Evolutionary conservation across 2,329 filamentous ascomycete genomes (phyloP).

Genomic region (Ustilaginoidea virens): DNA sequence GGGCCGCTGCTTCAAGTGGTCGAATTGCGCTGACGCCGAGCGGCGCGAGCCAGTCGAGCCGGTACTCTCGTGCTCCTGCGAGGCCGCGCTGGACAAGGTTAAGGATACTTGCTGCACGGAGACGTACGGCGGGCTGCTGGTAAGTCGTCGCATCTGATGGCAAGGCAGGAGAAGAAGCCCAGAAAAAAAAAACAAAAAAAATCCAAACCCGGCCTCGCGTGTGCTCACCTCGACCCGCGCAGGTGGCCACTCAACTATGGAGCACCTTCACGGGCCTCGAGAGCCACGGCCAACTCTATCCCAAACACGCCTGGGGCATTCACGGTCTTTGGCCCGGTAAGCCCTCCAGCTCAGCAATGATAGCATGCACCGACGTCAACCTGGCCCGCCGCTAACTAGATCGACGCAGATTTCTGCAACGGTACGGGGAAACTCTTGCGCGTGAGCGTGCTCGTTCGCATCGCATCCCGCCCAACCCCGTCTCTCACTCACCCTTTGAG

Average conservation of each 20-base stretch:
- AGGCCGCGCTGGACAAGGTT: conserved; percentile 26
- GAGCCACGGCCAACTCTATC: conserved; percentile 39
- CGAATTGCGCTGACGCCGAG: neutral
- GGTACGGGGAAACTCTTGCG: too few species aligned
- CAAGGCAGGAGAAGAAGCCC: neutral
- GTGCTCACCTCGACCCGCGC: neutral
- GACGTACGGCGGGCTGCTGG: conserved; percentile 46
- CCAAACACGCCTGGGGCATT: conserved; percentile 39
- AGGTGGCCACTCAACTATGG: conserved; percentile 49
- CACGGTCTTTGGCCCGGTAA: conserved; percentile 41
- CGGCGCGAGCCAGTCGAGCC: conserved; percentile 6
- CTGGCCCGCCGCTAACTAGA: neutral
- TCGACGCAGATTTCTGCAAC: conserved; percentile 26
- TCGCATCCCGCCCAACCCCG: too few species aligned
- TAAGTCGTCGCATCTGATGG: too few species aligned
- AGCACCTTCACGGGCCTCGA: conserved; percentile 47
- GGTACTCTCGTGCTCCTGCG: conserved; percentile 31
- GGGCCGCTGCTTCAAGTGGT: neutral
- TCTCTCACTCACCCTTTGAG: neutral
- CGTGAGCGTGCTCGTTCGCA: too few species aligned
- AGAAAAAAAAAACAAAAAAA: neutral
- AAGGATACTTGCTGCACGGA: conserved; percentile 47
- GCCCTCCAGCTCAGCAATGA: conserved; percentile 2
- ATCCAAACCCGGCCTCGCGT: too few species aligned
- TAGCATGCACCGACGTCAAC: neutral